phyloP scores from a whole-genome alignment of 352 stramenopile species.

The Globisporangium mamillatum region DNA sequence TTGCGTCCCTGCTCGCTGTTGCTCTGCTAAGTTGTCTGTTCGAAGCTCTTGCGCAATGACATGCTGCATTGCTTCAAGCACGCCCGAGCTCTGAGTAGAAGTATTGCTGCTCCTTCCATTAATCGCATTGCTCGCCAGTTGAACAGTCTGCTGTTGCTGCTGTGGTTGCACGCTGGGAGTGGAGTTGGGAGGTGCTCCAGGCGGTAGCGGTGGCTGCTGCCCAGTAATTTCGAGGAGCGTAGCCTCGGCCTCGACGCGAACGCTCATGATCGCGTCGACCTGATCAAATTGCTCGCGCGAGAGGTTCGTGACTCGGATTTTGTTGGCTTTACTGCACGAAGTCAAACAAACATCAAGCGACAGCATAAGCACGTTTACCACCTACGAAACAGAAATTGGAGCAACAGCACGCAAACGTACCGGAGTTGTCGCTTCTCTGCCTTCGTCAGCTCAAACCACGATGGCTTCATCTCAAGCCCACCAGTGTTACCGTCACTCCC shows the following conservation, averaged over 20 bases:
- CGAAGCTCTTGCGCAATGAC: background rate
- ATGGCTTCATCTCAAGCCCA: conserved; percentile 15
- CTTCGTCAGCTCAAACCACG: conserved; percentile 63
- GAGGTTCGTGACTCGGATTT: conserved; percentile 42
- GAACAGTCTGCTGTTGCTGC: background rate
- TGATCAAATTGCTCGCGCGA: conserved; percentile 38
- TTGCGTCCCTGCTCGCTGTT: no score
- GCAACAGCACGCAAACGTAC: conserved; percentile 14
- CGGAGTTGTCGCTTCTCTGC: conserved; percentile 40
- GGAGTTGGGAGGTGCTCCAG: background rate
- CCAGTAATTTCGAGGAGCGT: background rate
- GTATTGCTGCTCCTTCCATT: background rate
- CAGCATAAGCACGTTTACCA: background rate
- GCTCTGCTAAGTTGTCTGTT: background rate
- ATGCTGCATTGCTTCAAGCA: background rate
- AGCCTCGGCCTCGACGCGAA: background rate
- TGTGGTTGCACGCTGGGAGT: background rate
- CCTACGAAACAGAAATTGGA: no score
- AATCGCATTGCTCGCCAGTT: background rate
- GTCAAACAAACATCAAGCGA: background rate
- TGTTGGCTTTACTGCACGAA: conserved; percentile 24
- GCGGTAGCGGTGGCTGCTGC: no score
- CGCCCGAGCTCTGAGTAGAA: background rate
- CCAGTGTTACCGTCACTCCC: conserved; percentile 21
- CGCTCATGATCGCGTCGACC: conserved; percentile 37